These are phyloP conservation scores for Aspergillus fischeri DNA, from an alignment of 2,329 filamentous ascomycete genomes.

Conservation along the genomic window DNA sequence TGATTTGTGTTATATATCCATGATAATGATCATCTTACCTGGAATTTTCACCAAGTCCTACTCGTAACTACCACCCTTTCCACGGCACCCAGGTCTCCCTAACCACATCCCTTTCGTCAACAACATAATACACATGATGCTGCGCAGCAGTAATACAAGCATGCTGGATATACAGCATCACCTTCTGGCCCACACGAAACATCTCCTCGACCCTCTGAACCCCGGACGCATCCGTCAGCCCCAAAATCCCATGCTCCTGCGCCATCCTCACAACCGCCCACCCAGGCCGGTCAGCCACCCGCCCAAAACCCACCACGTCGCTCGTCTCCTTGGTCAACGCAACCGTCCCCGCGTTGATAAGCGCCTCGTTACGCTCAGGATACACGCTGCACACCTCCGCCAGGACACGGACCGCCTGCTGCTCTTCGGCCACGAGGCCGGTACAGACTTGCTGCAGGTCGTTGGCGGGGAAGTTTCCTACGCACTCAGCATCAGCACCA, in stretches of 20 bases:
- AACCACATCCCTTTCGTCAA: constrained; percentile 48
- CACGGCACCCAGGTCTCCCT: constrained; percentile 24
- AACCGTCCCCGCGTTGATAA: constrained; percentile 66
- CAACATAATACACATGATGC: constrained; percentile 67
- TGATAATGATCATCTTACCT: neutral
- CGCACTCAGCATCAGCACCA: neutral
- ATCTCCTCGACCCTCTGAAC: constrained; percentile 39
- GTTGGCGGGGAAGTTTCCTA: constrained; percentile 58
- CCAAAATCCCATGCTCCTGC: constrained; percentile 74
- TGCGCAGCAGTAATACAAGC: constrained; percentile 70
- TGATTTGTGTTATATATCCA: neutral
- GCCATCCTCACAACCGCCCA: constrained; percentile 63
- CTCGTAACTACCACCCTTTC: constrained; percentile 20
- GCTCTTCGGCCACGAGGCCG: constrained; percentile 44
- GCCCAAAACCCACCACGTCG: constrained; percentile 65
- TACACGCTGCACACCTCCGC: constrained; percentile 68
- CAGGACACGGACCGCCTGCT: constrained; percentile 49
- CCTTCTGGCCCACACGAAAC: constrained; percentile 60
- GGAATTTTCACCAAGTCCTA: neutral
- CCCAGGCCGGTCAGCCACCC: constrained; percentile 60
- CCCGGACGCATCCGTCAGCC: constrained; percentile 43
- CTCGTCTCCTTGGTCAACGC: constrained; percentile 70
- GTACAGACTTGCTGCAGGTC: constrained; percentile 76
- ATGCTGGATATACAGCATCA: constrained; percentile 74
- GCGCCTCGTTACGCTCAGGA: constrained; percentile 55